These are phyloP conservation scores for Glonium stellatum DNA, from an alignment of 495 filamentous ascomycete genomes.

Conservation along the genomic window DNA sequence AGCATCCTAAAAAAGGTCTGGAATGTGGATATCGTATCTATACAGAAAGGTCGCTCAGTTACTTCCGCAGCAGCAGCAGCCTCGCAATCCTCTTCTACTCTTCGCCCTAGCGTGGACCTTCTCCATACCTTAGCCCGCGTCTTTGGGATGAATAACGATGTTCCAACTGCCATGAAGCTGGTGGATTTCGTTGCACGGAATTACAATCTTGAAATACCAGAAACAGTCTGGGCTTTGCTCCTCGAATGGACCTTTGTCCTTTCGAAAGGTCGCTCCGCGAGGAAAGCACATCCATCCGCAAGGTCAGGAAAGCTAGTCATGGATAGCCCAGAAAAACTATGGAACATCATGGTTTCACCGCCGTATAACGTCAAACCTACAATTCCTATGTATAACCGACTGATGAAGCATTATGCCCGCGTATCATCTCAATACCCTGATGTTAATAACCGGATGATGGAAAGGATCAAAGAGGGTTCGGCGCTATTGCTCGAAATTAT, in stretches of 20 bases:
- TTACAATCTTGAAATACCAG: constrained; percentile 47
- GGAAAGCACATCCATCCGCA: constrained; percentile 5
- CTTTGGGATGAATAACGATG: constrained; percentile 51
- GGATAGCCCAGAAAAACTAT: constrained; percentile 42
- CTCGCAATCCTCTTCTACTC: constrained; percentile 37
- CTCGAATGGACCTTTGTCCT: constrained; percentile 55
- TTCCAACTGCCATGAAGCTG: constrained; percentile 46
- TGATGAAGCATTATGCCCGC: constrained; percentile 40
- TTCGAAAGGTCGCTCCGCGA: constrained; percentile 23
- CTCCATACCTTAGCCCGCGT: constrained; percentile 53
- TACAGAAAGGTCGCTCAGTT: constrained; percentile 39
- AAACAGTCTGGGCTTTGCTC: constrained; percentile 49
- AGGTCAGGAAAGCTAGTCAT: constrained; percentile 36
- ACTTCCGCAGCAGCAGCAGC: constrained; percentile 6
- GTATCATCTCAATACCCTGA: too few relatives aligned
- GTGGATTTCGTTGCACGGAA: constrained; percentile 52
- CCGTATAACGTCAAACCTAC: constrained; percentile 53
- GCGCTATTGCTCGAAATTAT: too few relatives aligned
- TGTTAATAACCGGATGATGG: too few relatives aligned
- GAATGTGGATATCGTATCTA: constrained; percentile 37
- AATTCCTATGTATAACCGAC: constrained; percentile 46
- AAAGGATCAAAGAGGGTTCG: too few relatives aligned
- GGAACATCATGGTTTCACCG: constrained; percentile 48
- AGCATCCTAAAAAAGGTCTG: constrained; percentile 49
- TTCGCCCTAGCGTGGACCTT: constrained; percentile 49